Base-by-base conservation (phyloP, 2,329 filamentous ascomycete species). In the Microsporum canis region DNA sequence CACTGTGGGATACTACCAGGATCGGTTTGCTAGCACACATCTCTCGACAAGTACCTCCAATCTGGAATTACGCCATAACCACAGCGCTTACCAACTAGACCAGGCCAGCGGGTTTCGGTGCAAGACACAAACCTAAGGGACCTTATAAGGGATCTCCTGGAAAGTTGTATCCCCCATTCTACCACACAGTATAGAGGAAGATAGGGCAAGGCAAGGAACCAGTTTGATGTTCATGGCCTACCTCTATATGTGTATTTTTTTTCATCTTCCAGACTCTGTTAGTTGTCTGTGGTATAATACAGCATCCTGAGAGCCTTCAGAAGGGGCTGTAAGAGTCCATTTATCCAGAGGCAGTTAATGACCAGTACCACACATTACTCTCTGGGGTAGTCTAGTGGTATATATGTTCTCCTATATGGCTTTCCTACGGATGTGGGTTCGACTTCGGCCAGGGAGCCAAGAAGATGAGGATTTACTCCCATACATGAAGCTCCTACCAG, bases 41-140 rank as follows among this genome's bases (percentile, higher is more conserved):
- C 31, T 53, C 14, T 36, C 51, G 51, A 31, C 29, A 55, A 36
- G 51, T 55, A 36, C 51, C 51, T 55, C 31, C 51, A 34, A 34
- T 5, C 51, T 34, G 51, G 51, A 12, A 34, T 55, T 55, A 55
- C 51, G 51, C 31, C 51, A 36, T 55, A 23, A 17, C 51, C 51
- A 23, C 23, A 55, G 51, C 31, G 8, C 31, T 29, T 14, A 55
- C 51, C 51, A 23, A 34, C 51, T 55, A 14, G 51, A 55, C 51
- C 51, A 55, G 51, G 51, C 51, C 51, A 17, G 23, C 51, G 51
- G 51, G 51, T 17, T 55, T 55, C 51, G 17, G 51, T 55, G 51
- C 6, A 17, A 55, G 23, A 51, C 23, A 31, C 45, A 7, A 55
- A 3, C 3, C 23, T 55, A 36, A 17, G 31, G 31, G 23, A n/a